Conservation (phyloP, 2,329 filamentous ascomycete species). For the Westerdykella aurantiaca region DNA sequence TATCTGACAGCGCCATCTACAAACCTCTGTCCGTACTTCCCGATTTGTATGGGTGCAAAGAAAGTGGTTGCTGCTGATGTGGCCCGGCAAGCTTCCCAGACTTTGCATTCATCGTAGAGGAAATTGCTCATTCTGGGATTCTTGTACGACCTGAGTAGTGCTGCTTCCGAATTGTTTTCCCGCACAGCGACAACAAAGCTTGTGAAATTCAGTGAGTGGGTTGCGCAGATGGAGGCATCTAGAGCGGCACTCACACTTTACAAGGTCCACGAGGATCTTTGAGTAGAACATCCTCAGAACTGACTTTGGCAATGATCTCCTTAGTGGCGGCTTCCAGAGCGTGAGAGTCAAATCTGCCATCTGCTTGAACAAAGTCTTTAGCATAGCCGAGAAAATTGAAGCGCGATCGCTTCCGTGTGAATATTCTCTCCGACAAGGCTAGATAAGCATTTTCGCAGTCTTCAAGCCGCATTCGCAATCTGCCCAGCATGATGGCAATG, state of each 20-base stretch:
- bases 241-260: neutral
- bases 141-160: neutral
- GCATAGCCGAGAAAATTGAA: slow-evolving; percentile 10
- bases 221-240: neutral
- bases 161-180: neutral
- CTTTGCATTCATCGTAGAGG: slow-evolving; percentile 1
- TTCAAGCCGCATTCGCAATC: slow-evolving; percentile 10
- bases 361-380: slow-evolving; percentile 12
- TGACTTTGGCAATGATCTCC: slow-evolving; percentile 4
- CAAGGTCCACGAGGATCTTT: neutral
- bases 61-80: slow-evolving; percentile 28
- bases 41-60: slow-evolving; percentile 36
- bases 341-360: slow-evolving; percentile 15
- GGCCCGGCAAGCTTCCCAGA: slow-evolving; percentile 16
- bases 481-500: slow-evolving; percentile 11
- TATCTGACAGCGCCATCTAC: slow-evolving; percentile 34
- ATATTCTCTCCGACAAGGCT: slow-evolving; percentile 8
- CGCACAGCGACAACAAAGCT: neutral
- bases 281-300: neutral
- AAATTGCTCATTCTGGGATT: neutral
- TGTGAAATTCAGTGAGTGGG: neutral
- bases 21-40: slow-evolving; percentile 25
- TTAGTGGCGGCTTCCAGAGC: slow-evolving; percentile 12
- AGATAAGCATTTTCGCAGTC: slow-evolving; percentile 9
- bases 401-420: slow-evolving; percentile 8